Evolutionary conservation across 495 filamentous ascomycete genomes (phyloP).

Genomic region (Bryoglossum gracile): DNA sequence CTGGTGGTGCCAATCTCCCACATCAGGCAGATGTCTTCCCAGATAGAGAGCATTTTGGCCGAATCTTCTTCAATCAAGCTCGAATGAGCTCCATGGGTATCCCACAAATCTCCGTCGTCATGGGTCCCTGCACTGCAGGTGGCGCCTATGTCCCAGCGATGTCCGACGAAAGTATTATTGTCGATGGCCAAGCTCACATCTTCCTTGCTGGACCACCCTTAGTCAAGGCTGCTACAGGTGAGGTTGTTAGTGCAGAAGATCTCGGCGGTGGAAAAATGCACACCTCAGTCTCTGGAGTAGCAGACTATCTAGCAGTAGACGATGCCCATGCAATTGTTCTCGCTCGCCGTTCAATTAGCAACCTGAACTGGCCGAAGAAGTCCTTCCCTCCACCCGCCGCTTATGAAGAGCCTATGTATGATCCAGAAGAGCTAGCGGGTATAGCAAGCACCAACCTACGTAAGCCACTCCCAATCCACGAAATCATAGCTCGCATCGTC

Average conservation of each 20-base stretch:
- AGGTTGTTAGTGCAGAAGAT: slow-evolving; percentile 87
- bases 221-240: slow-evolving; percentile 94
- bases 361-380: slow-evolving; percentile 72
- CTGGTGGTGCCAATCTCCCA: slow-evolving; percentile 90
- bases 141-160: slow-evolving; percentile 96
- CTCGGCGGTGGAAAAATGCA: slow-evolving; percentile 92
- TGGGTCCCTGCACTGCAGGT: slow-evolving; percentile 96
- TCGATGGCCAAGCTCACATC: slow-evolving; percentile 89
- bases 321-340: slow-evolving; percentile 91
- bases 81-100: slow-evolving; percentile 78
- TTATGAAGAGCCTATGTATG: slow-evolving; percentile 68
- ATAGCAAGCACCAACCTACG: slow-evolving; percentile 86
- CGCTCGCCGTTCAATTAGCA: slow-evolving; percentile 72
- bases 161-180: slow-evolving; percentile 97
- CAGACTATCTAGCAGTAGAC: slow-evolving; percentile 91
- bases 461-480: slow-evolving; percentile 73
- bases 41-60: slow-evolving; percentile 89
- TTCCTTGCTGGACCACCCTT: slow-evolving; percentile 93
- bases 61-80: slow-evolving; percentile 99
- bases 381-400: slow-evolving; percentile 18
- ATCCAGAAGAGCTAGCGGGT: slow-evolving; percentile 72
- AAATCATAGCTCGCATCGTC: slow-evolving; percentile 90
- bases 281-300: slow-evolving; percentile 85
- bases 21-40: slow-evolving; percentile 97
- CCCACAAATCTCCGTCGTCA: slow-evolving; percentile 90